Evolutionary conservation across 2,329 filamentous ascomycete genomes (phyloP).

Genomic region (Penicillium sp.): DNA sequence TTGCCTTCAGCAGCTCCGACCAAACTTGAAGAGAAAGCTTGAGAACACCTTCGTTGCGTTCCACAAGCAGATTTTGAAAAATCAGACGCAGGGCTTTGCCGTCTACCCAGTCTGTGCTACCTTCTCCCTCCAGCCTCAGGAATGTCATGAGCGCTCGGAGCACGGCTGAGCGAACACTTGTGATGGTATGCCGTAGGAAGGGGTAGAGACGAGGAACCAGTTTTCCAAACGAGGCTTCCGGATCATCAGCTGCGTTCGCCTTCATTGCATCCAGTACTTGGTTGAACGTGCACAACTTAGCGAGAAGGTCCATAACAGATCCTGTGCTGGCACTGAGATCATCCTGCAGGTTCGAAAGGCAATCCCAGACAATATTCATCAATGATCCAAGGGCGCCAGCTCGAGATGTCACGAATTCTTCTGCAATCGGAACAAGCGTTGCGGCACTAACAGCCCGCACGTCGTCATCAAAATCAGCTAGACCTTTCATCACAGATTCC

Average conservation of each 20-base stretch:
- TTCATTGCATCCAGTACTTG: constrained; percentile 95
- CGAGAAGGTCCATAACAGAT: constrained; percentile 96
- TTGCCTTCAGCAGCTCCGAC: constrained; percentile 68
- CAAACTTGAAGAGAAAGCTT: constrained; percentile 83
- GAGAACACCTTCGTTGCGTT: constrained; percentile 80
- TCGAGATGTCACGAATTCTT: constrained; percentile 86
- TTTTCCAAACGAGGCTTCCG: constrained; percentile 84
- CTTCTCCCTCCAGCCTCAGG: constrained; percentile 75
- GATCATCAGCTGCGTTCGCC: constrained; percentile 73
- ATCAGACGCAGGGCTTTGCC: constrained; percentile 82
- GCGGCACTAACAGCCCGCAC: constrained; percentile 95
- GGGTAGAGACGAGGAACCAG: constrained; percentile 92
- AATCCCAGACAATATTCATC: constrained; percentile 96
- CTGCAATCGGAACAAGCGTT: constrained; percentile 93
- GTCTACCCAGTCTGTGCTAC: constrained; percentile 85
- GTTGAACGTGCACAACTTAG: constrained; percentile 91
- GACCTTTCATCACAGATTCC: constrained; percentile 87
- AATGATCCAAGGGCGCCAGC: constrained; percentile 73
- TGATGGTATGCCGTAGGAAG: constrained; percentile 95
- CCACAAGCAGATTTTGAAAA: constrained; percentile 93
- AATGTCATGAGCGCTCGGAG: constrained; percentile 91
- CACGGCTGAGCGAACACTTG: constrained; percentile 88
- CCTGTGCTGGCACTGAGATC: constrained; percentile 96
- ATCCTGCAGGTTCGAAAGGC: constrained; percentile 92
- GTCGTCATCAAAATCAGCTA: constrained; percentile 89